Conservation (phyloP, 345 rosid species). For the Aurinia saxatilis region DNA sequence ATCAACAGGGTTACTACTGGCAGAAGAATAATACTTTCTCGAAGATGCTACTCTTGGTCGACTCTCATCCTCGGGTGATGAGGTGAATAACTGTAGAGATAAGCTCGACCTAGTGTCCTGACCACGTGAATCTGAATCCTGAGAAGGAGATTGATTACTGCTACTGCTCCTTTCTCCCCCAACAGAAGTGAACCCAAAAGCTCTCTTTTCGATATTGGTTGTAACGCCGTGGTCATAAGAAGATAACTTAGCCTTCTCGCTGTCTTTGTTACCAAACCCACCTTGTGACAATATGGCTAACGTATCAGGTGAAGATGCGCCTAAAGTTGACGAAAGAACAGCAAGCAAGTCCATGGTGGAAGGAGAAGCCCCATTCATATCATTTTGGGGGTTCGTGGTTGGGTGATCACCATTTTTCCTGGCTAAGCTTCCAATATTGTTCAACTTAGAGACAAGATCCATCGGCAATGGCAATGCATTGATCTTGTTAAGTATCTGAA, state of each 20-base stretch:
- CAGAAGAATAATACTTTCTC: conserved; percentile 82
- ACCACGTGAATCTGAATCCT: conserved; percentile 64
- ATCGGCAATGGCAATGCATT: conserved; percentile 70
- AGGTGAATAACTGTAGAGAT: conserved; percentile 70
- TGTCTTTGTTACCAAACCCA: conserved; percentile 54
- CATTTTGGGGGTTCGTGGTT: conserved; percentile 33
- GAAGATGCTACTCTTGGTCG: conserved; percentile 63
- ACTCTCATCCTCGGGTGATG: conserved; percentile 63
- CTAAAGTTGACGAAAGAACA: conserved; percentile 61
- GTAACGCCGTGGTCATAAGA: conserved; percentile 34
- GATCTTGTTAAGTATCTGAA: conserved; percentile 72
- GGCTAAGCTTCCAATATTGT: conserved; percentile 39
- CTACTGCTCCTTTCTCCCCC: conserved; percentile 66
- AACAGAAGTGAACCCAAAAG: conserved; percentile 37
- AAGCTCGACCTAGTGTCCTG: conserved; percentile 52
- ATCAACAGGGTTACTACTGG: conserved; percentile 75
- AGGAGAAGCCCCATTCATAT: conserved; percentile 44
- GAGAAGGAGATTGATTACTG: conserved; percentile 61
- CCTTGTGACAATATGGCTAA: conserved; percentile 50
- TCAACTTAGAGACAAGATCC: conserved; percentile 63
- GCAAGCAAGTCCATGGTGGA: conserved; percentile 71
- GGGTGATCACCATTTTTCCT: conserved; percentile 39
- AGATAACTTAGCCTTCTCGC: conserved; percentile 47
- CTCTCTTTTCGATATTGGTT: conserved; percentile 37
- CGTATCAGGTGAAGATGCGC: conserved; percentile 58